Conservation (phyloP, 208 protist species). For the Blechomonas ayalai region DNA sequence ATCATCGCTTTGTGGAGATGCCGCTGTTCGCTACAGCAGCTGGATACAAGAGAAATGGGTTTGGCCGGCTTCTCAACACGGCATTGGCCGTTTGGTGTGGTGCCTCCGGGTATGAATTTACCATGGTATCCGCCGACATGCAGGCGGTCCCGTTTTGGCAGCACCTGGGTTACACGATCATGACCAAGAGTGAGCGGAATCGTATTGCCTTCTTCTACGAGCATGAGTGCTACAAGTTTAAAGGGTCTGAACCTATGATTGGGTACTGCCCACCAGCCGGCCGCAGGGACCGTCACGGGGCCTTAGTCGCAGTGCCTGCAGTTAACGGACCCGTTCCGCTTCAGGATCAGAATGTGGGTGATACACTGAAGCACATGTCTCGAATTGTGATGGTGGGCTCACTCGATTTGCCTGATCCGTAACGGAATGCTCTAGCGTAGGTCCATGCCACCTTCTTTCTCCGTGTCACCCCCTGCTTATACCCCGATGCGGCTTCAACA, state of each 20-base stretch:
- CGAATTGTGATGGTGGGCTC: constrained; percentile 38
- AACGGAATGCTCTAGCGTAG: too few relatives aligned
- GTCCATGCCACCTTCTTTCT: too few relatives aligned
- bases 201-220: constrained; percentile 83
- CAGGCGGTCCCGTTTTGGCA: constrained; percentile 80
- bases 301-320: constrained; percentile 1
- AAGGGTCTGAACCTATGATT: constrained; percentile 78
- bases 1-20: constrained; percentile 76
- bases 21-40: constrained; percentile 81
- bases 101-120: constrained; percentile 57
- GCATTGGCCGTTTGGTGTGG: constrained; percentile 63
- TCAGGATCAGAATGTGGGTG: too few relatives aligned
- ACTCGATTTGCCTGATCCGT: constrained; percentile 22
- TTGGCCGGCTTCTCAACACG: constrained; percentile 67
- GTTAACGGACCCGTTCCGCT: too few relatives aligned
- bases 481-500: too few relatives aligned
- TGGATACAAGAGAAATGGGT: constrained; percentile 82
- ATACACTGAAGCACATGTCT: constrained; percentile 23
- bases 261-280: constrained; percentile 32
- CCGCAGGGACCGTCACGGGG: neutral
- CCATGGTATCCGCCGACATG: constrained; percentile 83
- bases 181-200: constrained; percentile 63
- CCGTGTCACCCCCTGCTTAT: too few relatives aligned
- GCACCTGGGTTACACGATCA: constrained; percentile 65
- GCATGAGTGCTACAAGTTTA: constrained; percentile 84